Base-by-base conservation (phyloP, 441 rosid genomes). In the Theobroma grandiflorum region DNA sequence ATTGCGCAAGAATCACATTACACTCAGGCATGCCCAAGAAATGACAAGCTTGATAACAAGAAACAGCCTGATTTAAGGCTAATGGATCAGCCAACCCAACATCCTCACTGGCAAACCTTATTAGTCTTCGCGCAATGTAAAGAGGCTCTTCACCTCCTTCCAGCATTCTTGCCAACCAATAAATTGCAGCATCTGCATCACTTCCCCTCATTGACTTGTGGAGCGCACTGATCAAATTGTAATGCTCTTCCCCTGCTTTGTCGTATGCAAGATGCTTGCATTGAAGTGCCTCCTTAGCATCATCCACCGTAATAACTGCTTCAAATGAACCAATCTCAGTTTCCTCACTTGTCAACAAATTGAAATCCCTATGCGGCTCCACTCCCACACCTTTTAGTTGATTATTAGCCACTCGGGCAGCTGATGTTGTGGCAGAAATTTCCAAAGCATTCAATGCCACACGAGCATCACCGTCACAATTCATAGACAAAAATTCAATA, bases 1-100 rank as follows among this genome's bases (percentile, higher is more conserved):
- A 93, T 65, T 95, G 95, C 2, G 96, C 93, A 22, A 95, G 96
- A 78, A 93, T 79, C 35, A 92, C 97, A 83, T 92, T 86, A 64
- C 93, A 95, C 82, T 93, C 96, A 0, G 98, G 98, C 93, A 93
- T 91, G 68, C 95, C 97, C 83, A 93, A 77, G 84, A 93, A 93
- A 90, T 95, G 96, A 68, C 94, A 93, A 79, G 97, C 97, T 84
- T 94, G 98, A 80, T 93, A 94, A 82, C 97, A 94, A n/a, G 97
- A 85, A 84, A 94, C 98, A 14, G 95, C 91, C 76, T 94, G 97
- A 58, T 86, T 88, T 71, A 94, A 96, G 6, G 97, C 96, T 61
- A 82, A 80, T n/a, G 98, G 91, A 68, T 93, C 96, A 2, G 93
- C 98, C 82, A 93, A 84, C 1, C 96, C 97, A 61, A 95, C 85